Evolutionary conservation across 768 basidiomycete genomes (phyloP), one percentile per base, ranked within the genome.

Genomic region (Suillus americanus): DNA sequence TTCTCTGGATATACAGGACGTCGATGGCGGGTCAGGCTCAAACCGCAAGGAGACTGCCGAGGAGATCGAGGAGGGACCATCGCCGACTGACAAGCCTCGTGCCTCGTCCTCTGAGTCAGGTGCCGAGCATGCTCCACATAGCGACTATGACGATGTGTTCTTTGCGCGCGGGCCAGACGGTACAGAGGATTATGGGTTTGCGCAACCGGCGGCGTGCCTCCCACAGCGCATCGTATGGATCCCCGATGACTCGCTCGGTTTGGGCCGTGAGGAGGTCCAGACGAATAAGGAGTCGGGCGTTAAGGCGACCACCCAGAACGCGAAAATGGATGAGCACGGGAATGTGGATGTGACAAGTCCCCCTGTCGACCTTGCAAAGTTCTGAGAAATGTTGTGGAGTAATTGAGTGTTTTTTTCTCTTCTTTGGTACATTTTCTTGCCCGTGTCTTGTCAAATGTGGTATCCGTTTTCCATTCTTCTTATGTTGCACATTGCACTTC

Each of bases 211-310:
- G 8, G 82, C 86, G 62, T 85, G 80, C 66, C 77, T 86, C 60
- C 86, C 91, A 55, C 92, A 95, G 77, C 82, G 89, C 66, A 81
- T 86, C 5, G 79, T 98, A 38, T 99, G 97, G 97, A 75, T 98
- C 62, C 93, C 97, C 25, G 76, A 79, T 45, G 97, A 99, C 73
- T 69, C 76, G 28, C 78, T 86, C n/a, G 88, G 89, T 10, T 71
- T 94, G 62, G 85, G 82, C 1, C 77, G 80, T 43, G 85, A 85
- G 65, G 92, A 93, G 79, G 86, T 84, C 67, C 73, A 78, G 66
- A 85, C 77, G 66, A 88, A 88, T 73, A 72, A 69, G 65, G 81
- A 79, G 35, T 75, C 72, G 5, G 88, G 86, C 3, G 83, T 94
- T 35, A 71, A 79, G 65, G 85, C 81, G 25, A 84, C 81, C 33